phyloP scores from a whole-genome alignment of 164 flowering plant genomes.

The Umbilicus rupestris region DNA sequence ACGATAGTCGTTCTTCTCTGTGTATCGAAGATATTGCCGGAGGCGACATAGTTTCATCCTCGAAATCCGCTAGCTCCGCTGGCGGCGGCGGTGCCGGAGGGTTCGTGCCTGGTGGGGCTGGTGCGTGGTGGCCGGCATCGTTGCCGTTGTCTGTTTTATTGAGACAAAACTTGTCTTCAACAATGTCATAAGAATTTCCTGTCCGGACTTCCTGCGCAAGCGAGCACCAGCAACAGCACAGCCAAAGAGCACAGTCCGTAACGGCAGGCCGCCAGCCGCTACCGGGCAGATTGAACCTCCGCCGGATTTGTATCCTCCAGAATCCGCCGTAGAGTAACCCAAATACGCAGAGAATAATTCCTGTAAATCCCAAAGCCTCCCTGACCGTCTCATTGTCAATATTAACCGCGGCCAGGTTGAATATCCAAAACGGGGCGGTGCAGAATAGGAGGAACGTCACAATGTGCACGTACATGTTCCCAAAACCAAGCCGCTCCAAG shows the following conservation, averaged over 20 bases:
- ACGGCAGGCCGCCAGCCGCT: slow-evolving; percentile 48
- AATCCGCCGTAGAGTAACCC: slow-evolving; percentile 94
- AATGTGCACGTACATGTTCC: slow-evolving; percentile 93
- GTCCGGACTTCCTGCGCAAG: slow-evolving; percentile 94
- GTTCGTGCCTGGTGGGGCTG: no score
- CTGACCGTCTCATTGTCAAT: slow-evolving; percentile 52
- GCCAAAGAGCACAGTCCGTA: slow-evolving; percentile 77
- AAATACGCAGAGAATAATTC: slow-evolving; percentile 62
- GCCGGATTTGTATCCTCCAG: slow-evolving; percentile 95
- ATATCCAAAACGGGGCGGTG: slow-evolving; percentile 80
- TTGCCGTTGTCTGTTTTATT: slow-evolving; percentile 9
- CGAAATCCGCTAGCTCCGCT: background rate
- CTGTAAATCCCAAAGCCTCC: slow-evolving; percentile 45
- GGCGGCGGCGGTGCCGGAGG: no score
- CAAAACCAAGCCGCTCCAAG: slow-evolving; percentile 93
- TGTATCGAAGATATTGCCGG: slow-evolving; percentile 29
- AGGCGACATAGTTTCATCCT: slow-evolving; percentile 31
- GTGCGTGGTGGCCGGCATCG: no score
- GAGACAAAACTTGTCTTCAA: slow-evolving; percentile 13
- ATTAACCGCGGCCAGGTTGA: slow-evolving; percentile 72
- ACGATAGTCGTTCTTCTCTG: no score
- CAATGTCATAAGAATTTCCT: slow-evolving; percentile 59
- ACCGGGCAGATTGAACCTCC: slow-evolving; percentile 67
- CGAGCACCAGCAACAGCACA: slow-evolving; percentile 89
- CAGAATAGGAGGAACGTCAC: slow-evolving; percentile 81